Percentiles rank a stretch among this genome's conserved stretches.
phyloP scores from a whole-genome alignment of 495 filamentous ascomycete species.

The Tuber aestivum region DNA sequence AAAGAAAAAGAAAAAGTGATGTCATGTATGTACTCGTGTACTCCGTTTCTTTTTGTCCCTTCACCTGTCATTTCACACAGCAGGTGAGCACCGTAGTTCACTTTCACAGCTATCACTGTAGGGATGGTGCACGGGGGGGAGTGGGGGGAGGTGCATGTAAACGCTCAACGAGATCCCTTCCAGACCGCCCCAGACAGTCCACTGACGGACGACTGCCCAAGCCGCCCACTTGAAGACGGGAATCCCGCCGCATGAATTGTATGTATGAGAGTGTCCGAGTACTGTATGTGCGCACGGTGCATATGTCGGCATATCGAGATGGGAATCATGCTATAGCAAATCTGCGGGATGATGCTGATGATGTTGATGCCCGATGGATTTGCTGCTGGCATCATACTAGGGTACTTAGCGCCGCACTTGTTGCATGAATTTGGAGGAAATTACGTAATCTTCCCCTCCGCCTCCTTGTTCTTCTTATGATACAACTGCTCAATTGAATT shows the following conservation, averaged over 20 bases:
- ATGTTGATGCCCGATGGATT: neutral
- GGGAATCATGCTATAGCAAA: neutral
- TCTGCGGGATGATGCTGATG: conserved; percentile 3
- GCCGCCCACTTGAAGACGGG: neutral
- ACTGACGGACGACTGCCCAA: neutral
- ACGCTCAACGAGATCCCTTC: neutral
- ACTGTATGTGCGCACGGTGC: neutral
- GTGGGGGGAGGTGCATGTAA: neutral
- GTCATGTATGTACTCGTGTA: conserved; percentile 1
- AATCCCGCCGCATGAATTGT: neutral
- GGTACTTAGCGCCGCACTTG: neutral
- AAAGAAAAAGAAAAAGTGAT: neutral
- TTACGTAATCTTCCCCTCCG: neutral
- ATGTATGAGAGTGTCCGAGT: no score
- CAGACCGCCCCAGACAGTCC: neutral
- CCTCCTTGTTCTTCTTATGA: neutral
- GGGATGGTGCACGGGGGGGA: neutral
- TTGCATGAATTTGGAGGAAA: neutral
- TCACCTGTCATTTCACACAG: neutral
- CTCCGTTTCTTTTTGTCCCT: neutral
- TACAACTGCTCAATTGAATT: neutral
- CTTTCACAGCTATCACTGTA: neutral
- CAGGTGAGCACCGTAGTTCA: neutral
- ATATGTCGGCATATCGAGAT: neutral
- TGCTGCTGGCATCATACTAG: neutral